A percentile compares a stretch with the other conserved stretches of the same genome.
Conservation (phyloP, 495 filamentous ascomycete genomes). For the Geoglossum glabrum region DNA sequence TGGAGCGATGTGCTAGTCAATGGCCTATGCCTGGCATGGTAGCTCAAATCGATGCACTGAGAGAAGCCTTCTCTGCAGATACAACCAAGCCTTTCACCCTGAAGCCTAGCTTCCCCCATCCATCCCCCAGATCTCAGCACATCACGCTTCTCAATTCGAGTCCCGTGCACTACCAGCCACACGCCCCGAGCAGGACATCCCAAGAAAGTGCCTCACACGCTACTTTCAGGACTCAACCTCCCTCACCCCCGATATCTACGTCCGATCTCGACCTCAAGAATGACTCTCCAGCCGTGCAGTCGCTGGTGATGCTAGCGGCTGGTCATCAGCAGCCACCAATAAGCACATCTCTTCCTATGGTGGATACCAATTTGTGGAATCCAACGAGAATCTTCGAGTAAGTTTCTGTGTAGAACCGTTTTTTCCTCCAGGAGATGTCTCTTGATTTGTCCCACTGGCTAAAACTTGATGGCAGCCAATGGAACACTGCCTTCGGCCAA, state of each 20-base stretch:
- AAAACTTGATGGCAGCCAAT: conserved; percentile 37
- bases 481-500: conserved; percentile 79
- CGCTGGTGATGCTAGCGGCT: conserved; percentile 54
- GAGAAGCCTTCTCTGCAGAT: conserved; percentile 86
- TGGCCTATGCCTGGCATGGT: conserved; percentile 93
- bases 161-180: conserved; percentile 29
- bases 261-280: conserved; percentile 45
- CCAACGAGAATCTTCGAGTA: conserved; percentile 88
- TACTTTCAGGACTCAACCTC: conserved; percentile 36
- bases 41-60: conserved; percentile 70
- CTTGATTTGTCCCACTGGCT: not conserved
- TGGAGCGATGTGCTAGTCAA: conserved; percentile 63
- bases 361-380: conserved; percentile 67
- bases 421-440: not conserved
- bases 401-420: conserved; percentile 19
- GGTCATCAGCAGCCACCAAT: conserved; percentile 25
- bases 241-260: conserved; percentile 2
- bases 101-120: conserved; percentile 73
- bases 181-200: conserved; percentile 7
- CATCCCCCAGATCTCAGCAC: conserved; percentile 41
- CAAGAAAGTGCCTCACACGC: conserved; percentile 3
- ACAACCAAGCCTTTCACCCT: conserved; percentile 68
- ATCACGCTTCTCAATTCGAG: conserved; percentile 33
- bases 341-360: conserved; percentile 33
- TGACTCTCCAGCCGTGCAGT: conserved; percentile 62